Evolutionary conservation across 2,329 filamentous ascomycete species (phyloP).

Genomic region (Boeremia lycopersici): DNA sequence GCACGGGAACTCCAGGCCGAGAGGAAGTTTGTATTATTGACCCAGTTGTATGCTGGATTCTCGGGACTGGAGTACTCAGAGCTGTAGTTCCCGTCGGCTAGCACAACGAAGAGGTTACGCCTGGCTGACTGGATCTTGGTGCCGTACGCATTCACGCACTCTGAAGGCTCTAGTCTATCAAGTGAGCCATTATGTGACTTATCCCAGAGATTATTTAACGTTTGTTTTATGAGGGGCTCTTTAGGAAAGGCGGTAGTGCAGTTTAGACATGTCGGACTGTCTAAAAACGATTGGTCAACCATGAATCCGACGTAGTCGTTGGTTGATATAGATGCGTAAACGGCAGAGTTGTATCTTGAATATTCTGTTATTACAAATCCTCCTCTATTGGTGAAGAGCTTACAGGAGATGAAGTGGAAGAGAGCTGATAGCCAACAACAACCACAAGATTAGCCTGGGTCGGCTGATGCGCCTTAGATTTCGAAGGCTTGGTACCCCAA

Average conservation of each 20-base stretch:
- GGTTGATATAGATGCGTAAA: slow-evolving; percentile 21
- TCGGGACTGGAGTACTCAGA: neutral
- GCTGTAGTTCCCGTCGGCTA: neutral
- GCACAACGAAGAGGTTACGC: slow-evolving; percentile 5
- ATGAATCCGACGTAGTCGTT: slow-evolving; percentile 3
- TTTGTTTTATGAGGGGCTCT: neutral
- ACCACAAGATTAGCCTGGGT: slow-evolving; percentile 16
- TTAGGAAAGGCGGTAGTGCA: neutral
- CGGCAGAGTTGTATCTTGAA: slow-evolving; percentile 31
- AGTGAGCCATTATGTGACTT: neutral
- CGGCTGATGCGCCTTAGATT: slow-evolving; percentile 23
- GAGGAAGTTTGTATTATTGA: neutral
- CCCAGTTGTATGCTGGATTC: neutral
- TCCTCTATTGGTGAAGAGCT: neutral
- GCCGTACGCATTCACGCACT: neutral
- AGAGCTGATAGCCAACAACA: slow-evolving; percentile 15
- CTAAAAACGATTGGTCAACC: neutral
- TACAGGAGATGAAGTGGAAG: slow-evolving; percentile 28
- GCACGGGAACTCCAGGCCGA: neutral
- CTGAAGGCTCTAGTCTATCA: neutral
- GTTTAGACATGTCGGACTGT: neutral
- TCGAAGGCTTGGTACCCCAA: slow-evolving; percentile 26
- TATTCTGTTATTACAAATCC: neutral
- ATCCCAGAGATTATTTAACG: neutral
- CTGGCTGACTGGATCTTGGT: neutral